Evolutionary conservation across 2,329 filamentous ascomycete genomes (phyloP).

Genomic region (Curvularia hawaiiensis): DNA sequence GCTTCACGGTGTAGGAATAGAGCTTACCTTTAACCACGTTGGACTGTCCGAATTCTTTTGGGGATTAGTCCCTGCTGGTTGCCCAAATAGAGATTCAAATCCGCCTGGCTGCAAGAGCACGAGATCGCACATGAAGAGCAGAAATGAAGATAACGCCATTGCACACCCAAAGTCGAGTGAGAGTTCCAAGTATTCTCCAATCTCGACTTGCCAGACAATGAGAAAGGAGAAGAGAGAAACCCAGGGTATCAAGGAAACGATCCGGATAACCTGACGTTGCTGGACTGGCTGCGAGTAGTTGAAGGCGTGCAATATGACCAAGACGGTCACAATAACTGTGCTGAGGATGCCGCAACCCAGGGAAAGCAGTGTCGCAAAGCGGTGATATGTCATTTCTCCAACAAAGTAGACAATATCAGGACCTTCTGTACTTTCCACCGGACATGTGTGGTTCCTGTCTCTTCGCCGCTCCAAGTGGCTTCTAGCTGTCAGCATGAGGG

Average conservation of each 20-base stretch:
- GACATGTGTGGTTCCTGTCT: conserved; percentile 13
- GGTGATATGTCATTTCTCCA: conserved; percentile 32
- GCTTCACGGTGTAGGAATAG: neutral
- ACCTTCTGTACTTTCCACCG: conserved; percentile 18
- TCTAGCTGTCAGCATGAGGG: conserved; percentile 1
- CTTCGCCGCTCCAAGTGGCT: neutral
- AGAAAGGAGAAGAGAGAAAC: conserved; percentile 34
- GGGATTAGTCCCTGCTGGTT: conserved; percentile 21
- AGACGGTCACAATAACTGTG: conserved; percentile 17
- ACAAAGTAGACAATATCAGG: conserved; percentile 28
- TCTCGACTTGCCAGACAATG: conserved; percentile 24
- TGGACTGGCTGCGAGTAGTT: conserved; percentile 38
- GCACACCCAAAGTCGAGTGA: conserved; percentile 37
- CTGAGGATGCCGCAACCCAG: conserved; percentile 29
- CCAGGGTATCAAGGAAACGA: conserved; percentile 34
- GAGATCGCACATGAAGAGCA: conserved; percentile 41
- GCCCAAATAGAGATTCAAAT: conserved; percentile 38
- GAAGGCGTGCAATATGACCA: conserved; percentile 29
- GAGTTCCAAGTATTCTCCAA: conserved; percentile 27
- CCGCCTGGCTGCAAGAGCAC: conserved; percentile 32
- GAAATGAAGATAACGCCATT: conserved; percentile 36
- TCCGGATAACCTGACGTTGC: conserved; percentile 39
- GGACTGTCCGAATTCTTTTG: conserved; percentile 24
- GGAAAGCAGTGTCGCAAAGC: conserved; percentile 30
- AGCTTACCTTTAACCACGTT: conserved; percentile 32